phyloP scores from a whole-genome alignment of 2,329 filamentous ascomycete genomes.

The Nemania diffusa region DNA sequence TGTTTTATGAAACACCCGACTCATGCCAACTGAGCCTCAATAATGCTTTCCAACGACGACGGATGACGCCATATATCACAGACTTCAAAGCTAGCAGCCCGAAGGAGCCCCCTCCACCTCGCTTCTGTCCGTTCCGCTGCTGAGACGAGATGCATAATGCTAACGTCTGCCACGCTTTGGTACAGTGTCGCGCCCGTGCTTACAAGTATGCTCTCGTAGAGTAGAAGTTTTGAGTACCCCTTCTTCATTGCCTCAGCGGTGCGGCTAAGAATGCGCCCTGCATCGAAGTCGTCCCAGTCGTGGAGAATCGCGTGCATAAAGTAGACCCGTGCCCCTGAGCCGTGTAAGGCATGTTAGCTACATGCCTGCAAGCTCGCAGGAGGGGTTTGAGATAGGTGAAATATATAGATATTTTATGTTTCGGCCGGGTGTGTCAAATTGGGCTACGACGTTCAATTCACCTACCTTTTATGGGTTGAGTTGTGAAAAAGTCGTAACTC shows the following conservation, averaged over 20 bases:
- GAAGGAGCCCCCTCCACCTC: conserved; percentile 38
- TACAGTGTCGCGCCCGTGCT: conserved; percentile 23
- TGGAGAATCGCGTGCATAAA: conserved; percentile 48
- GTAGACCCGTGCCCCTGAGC: conserved; percentile 50
- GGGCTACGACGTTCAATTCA: not conserved
- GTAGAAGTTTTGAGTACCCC: conserved; percentile 52
- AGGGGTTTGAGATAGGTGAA: no score
- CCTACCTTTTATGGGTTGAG: conserved; percentile 38
- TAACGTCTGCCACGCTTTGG: conserved; percentile 26
- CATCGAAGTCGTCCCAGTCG: conserved; percentile 46
- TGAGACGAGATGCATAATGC: conserved; percentile 34
- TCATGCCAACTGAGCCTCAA: conserved; percentile 33
- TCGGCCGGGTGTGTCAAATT: no score
- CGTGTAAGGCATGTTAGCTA: not conserved
- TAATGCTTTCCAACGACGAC: conserved; percentile 34
- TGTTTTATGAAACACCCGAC: not conserved
- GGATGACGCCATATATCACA: conserved; percentile 39
- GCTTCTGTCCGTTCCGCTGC: conserved; percentile 37
- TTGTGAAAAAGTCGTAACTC: conserved; percentile 40
- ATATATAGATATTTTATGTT: no score
- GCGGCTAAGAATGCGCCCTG: conserved; percentile 42
- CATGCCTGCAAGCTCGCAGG: not conserved
- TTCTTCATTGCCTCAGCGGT: conserved; percentile 44
- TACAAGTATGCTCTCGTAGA: conserved; percentile 50
- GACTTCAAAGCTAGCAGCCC: conserved; percentile 34